Conservation (phyloP, 2,329 filamentous ascomycete species). For the Corynespora cassiicola region DNA sequence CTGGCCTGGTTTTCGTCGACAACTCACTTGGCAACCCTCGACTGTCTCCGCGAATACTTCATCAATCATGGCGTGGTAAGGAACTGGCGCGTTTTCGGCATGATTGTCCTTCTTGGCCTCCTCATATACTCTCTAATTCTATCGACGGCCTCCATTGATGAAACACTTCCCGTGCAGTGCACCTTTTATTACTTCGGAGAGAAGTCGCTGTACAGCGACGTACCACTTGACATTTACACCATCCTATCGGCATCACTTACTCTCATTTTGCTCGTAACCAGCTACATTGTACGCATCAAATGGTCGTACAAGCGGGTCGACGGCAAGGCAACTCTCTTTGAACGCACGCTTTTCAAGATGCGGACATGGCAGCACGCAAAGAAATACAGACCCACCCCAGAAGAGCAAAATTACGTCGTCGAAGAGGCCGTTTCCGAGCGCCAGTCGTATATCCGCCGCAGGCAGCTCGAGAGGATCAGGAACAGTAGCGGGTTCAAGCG, state of each 20-base stretch:
- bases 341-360: no score
- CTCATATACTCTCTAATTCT: conserved; percentile 10
- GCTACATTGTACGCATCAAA: conserved; percentile 2
- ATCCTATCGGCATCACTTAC: no score
- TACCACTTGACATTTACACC: neutral
- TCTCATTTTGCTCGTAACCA: neutral
- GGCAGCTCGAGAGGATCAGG: no score
- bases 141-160: neutral
- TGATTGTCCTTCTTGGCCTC: conserved; percentile 6
- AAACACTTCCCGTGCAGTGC: conserved; percentile 12
- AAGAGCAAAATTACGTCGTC: no score
- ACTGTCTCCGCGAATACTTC: conserved; percentile 22
- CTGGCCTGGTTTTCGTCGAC: conserved; percentile 32
- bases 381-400: no score
- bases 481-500: no score
- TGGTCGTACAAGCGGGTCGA: no score
- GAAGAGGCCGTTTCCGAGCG: no score
- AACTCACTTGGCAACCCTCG: conserved; percentile 27
- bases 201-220: neutral
- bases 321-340: no score
- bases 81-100: conserved; percentile 17
- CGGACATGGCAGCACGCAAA: no score
- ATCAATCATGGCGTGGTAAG: conserved; percentile 8
- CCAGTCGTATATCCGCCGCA: no score
- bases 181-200: conserved; percentile 3